Conservation (phyloP, 2,329 filamentous ascomycete genomes). For the Arthrobotrys megalospora region DNA sequence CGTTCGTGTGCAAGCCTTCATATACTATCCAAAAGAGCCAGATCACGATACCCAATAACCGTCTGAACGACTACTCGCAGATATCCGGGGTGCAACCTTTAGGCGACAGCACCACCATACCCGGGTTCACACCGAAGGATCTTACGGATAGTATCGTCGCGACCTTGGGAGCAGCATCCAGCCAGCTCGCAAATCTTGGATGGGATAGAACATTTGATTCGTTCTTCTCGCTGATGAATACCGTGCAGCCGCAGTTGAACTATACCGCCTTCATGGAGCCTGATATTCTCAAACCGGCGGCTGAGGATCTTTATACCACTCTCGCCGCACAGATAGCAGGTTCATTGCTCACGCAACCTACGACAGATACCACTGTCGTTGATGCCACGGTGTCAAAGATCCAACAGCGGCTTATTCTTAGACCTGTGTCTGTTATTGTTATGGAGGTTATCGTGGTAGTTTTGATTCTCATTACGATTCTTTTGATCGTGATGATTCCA, state of each 20-base stretch:
- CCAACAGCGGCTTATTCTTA: conserved; percentile 56
- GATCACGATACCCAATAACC: conserved; percentile 28
- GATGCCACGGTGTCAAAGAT: conserved; percentile 33
- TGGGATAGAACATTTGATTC: conserved; percentile 46
- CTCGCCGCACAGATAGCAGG: conserved; percentile 56
- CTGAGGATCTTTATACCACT: conserved; percentile 36
- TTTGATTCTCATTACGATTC: conserved; percentile 47
- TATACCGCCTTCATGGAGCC: conserved; percentile 53
- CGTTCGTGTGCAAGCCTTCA: conserved; percentile 46
- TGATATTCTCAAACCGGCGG: conserved; percentile 34
- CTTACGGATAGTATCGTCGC: conserved; percentile 39
- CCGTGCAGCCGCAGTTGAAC: conserved; percentile 27
- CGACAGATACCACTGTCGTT: not conserved
- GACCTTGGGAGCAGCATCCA: not conserved
- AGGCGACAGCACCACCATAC: conserved; percentile 1
- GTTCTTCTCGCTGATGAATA: conserved; percentile 41
- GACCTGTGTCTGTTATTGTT: conserved; percentile 53
- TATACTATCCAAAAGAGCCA: conserved; percentile 35
- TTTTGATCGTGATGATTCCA: conserved; percentile 32
- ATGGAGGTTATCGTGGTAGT: conserved; percentile 55
- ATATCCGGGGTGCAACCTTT: conserved; percentile 34
- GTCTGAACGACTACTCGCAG: conserved; percentile 41
- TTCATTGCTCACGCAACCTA: not conserved
- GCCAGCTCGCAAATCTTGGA: not conserved
- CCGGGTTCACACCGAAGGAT: conserved; percentile 37